Conservation (phyloP, 345 rosid species). For the Melaleuca alternifolia region DNA sequence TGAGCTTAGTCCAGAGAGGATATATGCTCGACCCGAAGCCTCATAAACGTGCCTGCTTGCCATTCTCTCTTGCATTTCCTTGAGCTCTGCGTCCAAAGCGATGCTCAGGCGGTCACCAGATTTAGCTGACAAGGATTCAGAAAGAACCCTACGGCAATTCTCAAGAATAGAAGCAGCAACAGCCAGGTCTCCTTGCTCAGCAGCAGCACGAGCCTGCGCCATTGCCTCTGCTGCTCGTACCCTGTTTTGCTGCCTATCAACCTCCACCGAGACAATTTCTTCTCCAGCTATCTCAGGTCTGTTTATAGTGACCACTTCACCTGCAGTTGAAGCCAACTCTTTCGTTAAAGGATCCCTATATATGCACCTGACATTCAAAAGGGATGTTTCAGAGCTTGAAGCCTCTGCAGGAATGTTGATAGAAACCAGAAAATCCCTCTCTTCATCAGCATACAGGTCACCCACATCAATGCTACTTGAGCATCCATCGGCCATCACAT, state of each 20-base stretch:
- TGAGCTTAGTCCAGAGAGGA: conserved; percentile 94
- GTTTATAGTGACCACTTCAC: conserved; percentile 41
- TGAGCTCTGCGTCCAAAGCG: conserved; percentile 80
- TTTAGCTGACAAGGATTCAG: conserved; percentile 59
- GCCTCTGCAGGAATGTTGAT: conserved; percentile 56
- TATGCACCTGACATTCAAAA: conserved; percentile 65
- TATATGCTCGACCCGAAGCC: conserved; percentile 88
- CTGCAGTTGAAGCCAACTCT: conserved; percentile 40
- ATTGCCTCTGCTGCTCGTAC: conserved; percentile 86
- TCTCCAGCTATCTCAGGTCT: conserved; percentile 46
- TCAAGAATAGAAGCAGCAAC: conserved; percentile 67
- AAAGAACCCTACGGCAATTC: conserved; percentile 38
- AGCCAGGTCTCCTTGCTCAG: conserved; percentile 73
- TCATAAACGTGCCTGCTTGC: conserved; percentile 87
- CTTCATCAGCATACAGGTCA: conserved; percentile 93
- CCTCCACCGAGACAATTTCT: conserved; percentile 59
- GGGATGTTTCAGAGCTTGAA: conserved; percentile 28
- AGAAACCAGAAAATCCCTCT: conserved; percentile 79
- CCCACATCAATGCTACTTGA: conserved; percentile 64
- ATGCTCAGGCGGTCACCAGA: conserved; percentile 63
- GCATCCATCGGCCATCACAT: conserved; percentile 27
- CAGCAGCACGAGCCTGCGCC: conserved; percentile 61
- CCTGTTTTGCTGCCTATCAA: conserved; percentile 89
- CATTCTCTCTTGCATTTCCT: conserved; percentile 97
- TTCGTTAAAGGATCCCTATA: conserved; percentile 73